Evolutionary conservation across 306 rosid genomes (phyloP).

Genomic region (Inga leiocalycina): DNA sequence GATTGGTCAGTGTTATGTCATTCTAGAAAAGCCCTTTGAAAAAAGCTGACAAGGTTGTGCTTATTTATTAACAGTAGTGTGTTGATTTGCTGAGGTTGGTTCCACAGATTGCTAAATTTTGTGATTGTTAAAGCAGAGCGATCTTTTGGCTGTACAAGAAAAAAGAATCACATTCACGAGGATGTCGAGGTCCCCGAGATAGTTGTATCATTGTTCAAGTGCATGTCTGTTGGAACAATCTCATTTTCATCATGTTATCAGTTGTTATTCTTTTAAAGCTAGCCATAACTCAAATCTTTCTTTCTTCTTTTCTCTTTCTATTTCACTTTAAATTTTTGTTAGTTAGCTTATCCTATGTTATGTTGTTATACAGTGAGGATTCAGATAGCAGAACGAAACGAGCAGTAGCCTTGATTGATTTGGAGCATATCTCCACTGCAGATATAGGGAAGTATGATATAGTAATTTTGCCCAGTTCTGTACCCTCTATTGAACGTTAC

Average conservation of each 20-base stretch:
- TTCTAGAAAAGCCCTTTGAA: neutral
- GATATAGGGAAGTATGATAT: constrained; percentile 54
- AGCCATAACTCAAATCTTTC: neutral
- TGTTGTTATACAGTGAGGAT: constrained; percentile 43
- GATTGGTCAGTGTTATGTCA: neutral
- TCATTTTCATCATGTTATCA: constrained; percentile 9
- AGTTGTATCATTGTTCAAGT: neutral
- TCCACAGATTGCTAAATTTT: neutral
- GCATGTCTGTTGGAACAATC: neutral
- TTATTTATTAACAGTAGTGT: neutral
- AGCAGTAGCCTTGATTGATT: constrained; percentile 42
- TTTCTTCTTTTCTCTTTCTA: neutral
- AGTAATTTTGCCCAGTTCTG: constrained; percentile 53
- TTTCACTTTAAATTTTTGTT: neutral
- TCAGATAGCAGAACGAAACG: constrained; percentile 27
- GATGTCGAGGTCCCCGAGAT: neutral
- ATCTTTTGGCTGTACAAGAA: neutral
- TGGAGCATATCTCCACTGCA: constrained; percentile 42
- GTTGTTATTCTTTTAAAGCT: neutral
- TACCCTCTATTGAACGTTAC: constrained; percentile 48
- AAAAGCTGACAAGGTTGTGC: neutral
- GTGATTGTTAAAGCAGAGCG: neutral
- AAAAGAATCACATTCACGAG: neutral
- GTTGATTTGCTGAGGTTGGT: neutral
- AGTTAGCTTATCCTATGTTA: constrained; percentile 28